Evolutionary conservation across 139 green algal genomes (phyloP).

Genomic region (Yamagishiella unicocca): DNA sequence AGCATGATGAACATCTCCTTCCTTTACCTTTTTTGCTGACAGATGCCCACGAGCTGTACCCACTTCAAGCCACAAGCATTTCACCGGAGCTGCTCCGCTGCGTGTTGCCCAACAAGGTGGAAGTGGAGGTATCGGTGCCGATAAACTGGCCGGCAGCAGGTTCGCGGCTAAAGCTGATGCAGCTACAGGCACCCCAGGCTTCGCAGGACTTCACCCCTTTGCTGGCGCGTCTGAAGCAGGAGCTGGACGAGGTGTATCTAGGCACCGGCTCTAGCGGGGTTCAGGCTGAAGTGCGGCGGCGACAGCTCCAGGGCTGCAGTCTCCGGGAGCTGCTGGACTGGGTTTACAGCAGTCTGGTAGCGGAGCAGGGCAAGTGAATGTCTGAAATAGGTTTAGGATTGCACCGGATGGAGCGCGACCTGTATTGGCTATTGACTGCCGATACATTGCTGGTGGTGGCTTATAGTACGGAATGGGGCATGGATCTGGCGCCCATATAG

Average conservation of each 20-base stretch:
- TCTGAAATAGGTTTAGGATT: no score
- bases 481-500: no score
- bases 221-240: slow-evolving; percentile 18
- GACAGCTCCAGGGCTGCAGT: slow-evolving; percentile 28
- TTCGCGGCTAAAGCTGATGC: slow-evolving; percentile 10
- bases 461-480: no score
- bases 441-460: no score
- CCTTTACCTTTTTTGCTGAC: no score
- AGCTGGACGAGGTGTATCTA: background rate
- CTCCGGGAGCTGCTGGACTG: slow-evolving; percentile 40
- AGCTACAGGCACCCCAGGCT: slow-evolving; percentile 8
- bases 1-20: no score
- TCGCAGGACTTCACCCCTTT: slow-evolving; percentile 13
- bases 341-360: slow-evolving; percentile 15
- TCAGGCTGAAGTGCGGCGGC: background rate
- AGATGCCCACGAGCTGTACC: slow-evolving; percentile 35
- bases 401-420: no score
- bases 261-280: background rate
- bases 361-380: background rate
- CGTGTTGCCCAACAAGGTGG: slow-evolving; percentile 40
- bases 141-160: slow-evolving; percentile 25
- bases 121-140: slow-evolving; percentile 34
- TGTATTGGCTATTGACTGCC: no score
- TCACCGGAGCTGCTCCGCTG: slow-evolving; percentile 27
- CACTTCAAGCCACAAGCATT: slow-evolving; percentile 24